Evolutionary conservation across 2,329 filamentous ascomycete genomes (phyloP).

Genomic region (Alternaria ventricosa): DNA sequence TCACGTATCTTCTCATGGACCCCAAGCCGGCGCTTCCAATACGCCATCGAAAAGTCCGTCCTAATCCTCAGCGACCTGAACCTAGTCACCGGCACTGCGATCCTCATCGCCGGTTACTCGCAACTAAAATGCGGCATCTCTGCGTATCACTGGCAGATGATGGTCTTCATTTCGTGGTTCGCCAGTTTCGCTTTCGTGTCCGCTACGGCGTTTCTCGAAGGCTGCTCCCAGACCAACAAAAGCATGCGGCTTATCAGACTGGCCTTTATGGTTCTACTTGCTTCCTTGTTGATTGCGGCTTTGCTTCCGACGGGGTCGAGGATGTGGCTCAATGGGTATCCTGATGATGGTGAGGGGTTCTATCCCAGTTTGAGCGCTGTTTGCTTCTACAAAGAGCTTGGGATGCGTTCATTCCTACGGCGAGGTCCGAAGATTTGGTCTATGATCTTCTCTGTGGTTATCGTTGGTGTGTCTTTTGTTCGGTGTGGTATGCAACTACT

Average conservation of each 20-base stretch:
- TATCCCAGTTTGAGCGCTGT: slow-evolving; percentile 26
- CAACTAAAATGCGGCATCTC: slow-evolving; percentile 33
- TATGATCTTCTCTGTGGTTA: slow-evolving; percentile 30
- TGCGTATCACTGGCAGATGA: slow-evolving; percentile 37
- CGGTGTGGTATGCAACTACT: slow-evolving; percentile 25
- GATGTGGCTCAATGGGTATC: slow-evolving; percentile 27
- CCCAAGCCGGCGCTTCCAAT: slow-evolving; percentile 29
- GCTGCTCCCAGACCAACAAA: slow-evolving; percentile 27
- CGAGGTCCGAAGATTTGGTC: slow-evolving; percentile 29
- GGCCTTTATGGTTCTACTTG: slow-evolving; percentile 28
- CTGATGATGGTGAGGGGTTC: slow-evolving; percentile 19
- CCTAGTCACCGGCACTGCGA: slow-evolving; percentile 32
- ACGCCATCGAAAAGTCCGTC: slow-evolving; percentile 36
- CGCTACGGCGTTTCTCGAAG: slow-evolving; percentile 27
- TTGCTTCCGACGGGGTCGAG: slow-evolving; percentile 31
- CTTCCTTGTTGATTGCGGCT: slow-evolving; percentile 23
- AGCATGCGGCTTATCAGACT: slow-evolving; percentile 27
- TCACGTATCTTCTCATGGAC: slow-evolving; percentile 23
- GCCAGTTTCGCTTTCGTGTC: slow-evolving; percentile 29
- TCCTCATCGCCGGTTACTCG: slow-evolving; percentile 28
- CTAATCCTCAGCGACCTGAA: slow-evolving; percentile 37
- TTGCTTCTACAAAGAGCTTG: slow-evolving; percentile 30
- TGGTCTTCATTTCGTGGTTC: slow-evolving; percentile 36
- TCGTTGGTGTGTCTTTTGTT: slow-evolving; percentile 29
- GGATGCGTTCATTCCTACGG: slow-evolving; percentile 6